These are phyloP conservation scores for Aegilops umbellulata DNA, from an alignment of 176 grass and related monocot species.

Conservation along the genomic window DNA sequence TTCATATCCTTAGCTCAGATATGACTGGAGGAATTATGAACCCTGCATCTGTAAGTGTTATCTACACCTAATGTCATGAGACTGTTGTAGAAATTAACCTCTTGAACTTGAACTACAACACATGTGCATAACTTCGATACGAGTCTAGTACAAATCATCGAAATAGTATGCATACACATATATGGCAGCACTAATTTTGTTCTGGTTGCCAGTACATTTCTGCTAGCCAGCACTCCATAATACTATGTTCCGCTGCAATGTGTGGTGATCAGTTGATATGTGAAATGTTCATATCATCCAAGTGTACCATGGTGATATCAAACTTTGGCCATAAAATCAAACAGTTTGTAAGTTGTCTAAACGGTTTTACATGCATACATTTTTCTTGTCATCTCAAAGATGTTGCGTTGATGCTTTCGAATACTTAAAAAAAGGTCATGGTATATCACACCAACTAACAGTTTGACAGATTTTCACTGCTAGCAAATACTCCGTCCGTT, in stretches of 20 bases:
- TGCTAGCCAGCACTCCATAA: background rate
- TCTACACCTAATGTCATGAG: conserved; percentile 12
- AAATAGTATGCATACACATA: background rate
- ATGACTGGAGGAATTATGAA: conserved; percentile 98
- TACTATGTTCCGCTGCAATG: background rate
- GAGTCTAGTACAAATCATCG: conserved; percentile 5
- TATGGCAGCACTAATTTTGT: background rate
- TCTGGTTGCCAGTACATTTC: background rate
- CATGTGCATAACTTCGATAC: background rate
- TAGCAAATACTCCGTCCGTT: background rate
- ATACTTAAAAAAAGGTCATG: background rate
- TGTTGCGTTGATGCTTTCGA: background rate
- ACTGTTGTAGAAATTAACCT: conserved; percentile 20
- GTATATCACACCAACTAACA: background rate
- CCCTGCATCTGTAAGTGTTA: conserved; percentile 84
- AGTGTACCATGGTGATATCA: background rate
- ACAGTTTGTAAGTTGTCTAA: conserved; percentile 7
- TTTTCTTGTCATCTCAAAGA: background rate
- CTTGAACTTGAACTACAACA: conserved; percentile 17
- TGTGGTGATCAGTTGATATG: background rate
- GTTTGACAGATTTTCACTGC: background rate
- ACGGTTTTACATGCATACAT: background rate
- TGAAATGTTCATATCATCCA: background rate
- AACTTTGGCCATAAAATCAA: background rate
- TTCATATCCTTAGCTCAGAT: conserved; percentile 95